These are phyloP conservation scores for Phytophthora citrophthora DNA, from an alignment of 352 stramenopile genomes.

Conservation along the genomic window DNA sequence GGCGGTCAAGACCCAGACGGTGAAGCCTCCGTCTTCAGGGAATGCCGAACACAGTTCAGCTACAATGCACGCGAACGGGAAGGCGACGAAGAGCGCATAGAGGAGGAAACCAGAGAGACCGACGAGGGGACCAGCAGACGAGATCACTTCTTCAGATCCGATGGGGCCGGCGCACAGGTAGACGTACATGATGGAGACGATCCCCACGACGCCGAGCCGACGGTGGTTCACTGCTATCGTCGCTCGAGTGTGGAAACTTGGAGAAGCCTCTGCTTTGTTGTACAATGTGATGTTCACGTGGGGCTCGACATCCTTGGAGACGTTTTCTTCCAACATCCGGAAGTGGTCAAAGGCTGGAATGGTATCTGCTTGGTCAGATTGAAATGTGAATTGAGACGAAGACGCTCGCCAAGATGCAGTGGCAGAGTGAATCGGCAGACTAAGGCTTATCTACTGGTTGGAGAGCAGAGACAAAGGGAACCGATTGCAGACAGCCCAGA, in stretches of 20 bases:
- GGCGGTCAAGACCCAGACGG: constrained; percentile 91
- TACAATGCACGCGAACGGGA: constrained; percentile 92
- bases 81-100: constrained; percentile 85
- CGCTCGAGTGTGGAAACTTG: constrained; percentile 27
- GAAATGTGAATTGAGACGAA: not conserved
- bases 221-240: constrained; percentile 34
- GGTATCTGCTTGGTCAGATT: constrained; percentile 24
- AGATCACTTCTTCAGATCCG: constrained; percentile 41
- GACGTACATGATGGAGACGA: constrained; percentile 45
- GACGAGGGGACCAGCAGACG: constrained; percentile 50
- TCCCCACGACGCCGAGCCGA: constrained; percentile 29
- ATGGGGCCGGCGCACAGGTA: constrained; percentile 45
- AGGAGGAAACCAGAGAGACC: constrained; percentile 86
- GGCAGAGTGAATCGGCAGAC: constrained; percentile 12
- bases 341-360: constrained; percentile 9
- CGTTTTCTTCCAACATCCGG: constrained; percentile 24
- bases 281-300: constrained; percentile 24
- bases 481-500: constrained; percentile 3
- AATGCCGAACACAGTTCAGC: constrained; percentile 91
- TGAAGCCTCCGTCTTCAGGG: constrained; percentile 83
- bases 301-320: not conserved
- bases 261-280: constrained; percentile 40
- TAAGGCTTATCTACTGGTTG: constrained; percentile 5
- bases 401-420: not conserved
- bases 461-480: constrained; percentile 2